Base-by-base conservation (phyloP, 2,329 filamentous ascomycete species). In the Orbilia quercus region DNA sequence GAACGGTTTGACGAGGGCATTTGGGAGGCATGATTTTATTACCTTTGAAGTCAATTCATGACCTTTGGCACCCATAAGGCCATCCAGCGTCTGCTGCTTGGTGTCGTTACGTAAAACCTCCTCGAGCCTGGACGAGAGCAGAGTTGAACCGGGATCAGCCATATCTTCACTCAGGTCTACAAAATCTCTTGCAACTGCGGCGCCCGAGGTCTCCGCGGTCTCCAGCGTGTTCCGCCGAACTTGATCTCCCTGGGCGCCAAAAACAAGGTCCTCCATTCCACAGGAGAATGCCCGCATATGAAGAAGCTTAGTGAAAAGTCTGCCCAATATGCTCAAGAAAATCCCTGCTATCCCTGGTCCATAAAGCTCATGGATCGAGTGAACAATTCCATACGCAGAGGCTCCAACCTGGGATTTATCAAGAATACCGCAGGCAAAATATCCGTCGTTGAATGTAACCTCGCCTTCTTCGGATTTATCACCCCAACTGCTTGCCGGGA, bases 341-440 rank as follows among this genome's bases (percentile, higher is more conserved):
- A 91, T 92, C 34, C 95, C 94, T 18, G 95, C 94, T 75, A 90
- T 85, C 14, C 89, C 90, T 66, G 95, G 90, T 1, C 96, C 95
- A 79, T 97, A 97, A 0, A 93, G 88, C 79, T 99, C 95, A 79
- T 99, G 94, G 20, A 98, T 87, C 1, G 92, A 89, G 79, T 99
- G 95, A 71, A 99, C 88, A 47, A 99, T 85, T 75, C 95, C 95
- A 59, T 93, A 93, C 28, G 88, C 88, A 71, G 88, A 90, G 38
- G 93, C 92, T 60, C 95, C 95, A 69, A 99, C 90, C 77, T 99
- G 95, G 42, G 91, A 90, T 82, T 99, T 99, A 80, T 99, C 96
- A 25, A 99, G 85, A 77, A 99, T 96, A 77, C 95, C 95, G 51
- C 88, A 90, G 51, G 97, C 85, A 76, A 98, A 87, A 76, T 96